Evolutionary conservation across 2,329 filamentous ascomycete genomes (phyloP).

Genomic region (Triangularia verruculosa): DNA sequence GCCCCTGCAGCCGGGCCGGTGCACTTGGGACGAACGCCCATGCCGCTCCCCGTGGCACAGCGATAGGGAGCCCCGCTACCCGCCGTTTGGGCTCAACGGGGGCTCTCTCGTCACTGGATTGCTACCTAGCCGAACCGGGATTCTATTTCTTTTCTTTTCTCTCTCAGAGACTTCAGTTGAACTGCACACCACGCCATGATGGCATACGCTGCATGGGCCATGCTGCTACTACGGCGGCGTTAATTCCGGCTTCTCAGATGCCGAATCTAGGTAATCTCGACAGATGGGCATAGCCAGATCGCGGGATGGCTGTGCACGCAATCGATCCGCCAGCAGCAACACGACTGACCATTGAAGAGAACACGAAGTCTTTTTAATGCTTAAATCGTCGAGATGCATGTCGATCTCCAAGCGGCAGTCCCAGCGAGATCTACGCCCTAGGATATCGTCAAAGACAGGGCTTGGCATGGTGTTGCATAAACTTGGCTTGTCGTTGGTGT

Average conservation of each 20-base stretch:
- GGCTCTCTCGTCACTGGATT: not conserved
- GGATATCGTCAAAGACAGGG: not conserved
- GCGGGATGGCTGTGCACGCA: not conserved
- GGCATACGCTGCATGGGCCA: not conserved
- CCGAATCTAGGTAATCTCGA: too few species aligned
- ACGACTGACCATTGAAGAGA: not conserved
- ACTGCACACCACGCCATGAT: not conserved
- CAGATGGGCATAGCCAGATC: not conserved
- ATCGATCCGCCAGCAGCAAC: not conserved
- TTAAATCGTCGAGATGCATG: not conserved
- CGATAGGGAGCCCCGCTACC: not conserved
- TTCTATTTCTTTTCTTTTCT: not conserved
- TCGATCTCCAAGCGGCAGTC: not conserved
- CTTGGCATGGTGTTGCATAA: slow-evolving; percentile 21
- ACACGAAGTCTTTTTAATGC: not conserved
- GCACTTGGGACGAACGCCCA: slow-evolving; percentile 7
- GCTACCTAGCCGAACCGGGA: not conserved
- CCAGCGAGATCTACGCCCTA: slow-evolving; percentile 2
- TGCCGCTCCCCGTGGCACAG: not conserved
- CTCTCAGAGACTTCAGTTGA: not conserved
- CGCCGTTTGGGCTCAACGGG: slow-evolving; percentile 1
- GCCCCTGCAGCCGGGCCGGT: slow-evolving; percentile 20
- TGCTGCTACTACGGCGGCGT: not conserved
- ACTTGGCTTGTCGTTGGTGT: slow-evolving; percentile 21
- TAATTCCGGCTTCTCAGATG: not conserved